phyloP scores from a whole-genome alignment of 148 eudicot genomes.

The Talinum fruticosum region DNA sequence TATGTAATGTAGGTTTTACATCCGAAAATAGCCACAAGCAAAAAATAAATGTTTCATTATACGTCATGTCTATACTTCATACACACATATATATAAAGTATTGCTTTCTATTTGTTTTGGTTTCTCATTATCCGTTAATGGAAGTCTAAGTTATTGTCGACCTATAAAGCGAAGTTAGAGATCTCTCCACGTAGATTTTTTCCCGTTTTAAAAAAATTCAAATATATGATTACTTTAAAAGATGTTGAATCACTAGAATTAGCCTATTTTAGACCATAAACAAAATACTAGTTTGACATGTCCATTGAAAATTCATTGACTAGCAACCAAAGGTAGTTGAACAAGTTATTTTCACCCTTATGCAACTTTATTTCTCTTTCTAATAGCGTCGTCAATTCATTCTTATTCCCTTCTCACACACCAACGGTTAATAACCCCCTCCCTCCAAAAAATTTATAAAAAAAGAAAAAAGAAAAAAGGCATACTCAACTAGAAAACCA shows the following conservation, averaged over 20 bases:
- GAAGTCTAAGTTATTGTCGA: no score
- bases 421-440: constrained; percentile 3
- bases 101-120: neutral
- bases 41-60: neutral
- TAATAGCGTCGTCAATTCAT: constrained; percentile 10
- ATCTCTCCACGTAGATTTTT: no score
- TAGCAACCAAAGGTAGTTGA: constrained; percentile 19
- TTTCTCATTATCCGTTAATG: no score
- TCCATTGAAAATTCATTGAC: constrained; percentile 3
- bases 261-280: no score
- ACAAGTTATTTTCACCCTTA: neutral
- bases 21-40: neutral
- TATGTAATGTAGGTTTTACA: no score
- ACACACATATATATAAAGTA: neutral
- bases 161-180: no score
- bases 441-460: neutral
- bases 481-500: neutral
- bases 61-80: no score
- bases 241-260: no score
- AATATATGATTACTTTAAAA: no score
- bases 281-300: neutral
- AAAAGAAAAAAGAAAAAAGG: neutral
- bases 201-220: no score
- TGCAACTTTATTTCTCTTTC: neutral
- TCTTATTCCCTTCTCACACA: constrained; percentile 7